phyloP scores from a whole-genome alignment of 441 rosid genomes.

The Eruca vesicaria region DNA sequence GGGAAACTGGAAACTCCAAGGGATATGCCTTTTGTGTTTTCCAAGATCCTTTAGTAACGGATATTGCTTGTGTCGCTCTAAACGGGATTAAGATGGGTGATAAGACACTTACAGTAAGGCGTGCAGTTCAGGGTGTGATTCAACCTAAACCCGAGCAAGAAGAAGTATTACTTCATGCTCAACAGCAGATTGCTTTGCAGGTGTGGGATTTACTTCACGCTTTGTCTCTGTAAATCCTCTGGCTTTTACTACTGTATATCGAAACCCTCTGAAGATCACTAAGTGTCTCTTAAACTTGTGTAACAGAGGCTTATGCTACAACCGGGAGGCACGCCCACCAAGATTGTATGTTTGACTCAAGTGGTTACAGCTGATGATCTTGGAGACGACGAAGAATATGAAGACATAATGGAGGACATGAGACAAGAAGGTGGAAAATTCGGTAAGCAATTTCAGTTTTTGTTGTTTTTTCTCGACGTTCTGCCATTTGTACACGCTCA shows the following conservation, averaged over 20 bases:
- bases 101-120: conserved; percentile 77
- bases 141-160: conserved; percentile 93
- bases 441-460: conserved; percentile 32
- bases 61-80: conserved; percentile 82
- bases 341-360: conserved; percentile 52
- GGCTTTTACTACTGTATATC: background rate
- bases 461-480: background rate
- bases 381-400: conserved; percentile 48
- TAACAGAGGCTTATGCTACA: conserved; percentile 32
- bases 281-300: background rate
- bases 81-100: conserved; percentile 94
- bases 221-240: background rate
- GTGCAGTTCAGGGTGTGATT: conserved; percentile 73
- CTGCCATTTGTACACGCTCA: background rate
- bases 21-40: conserved; percentile 86
- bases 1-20: conserved; percentile 86
- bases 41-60: conserved; percentile 80
- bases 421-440: conserved; percentile 48
- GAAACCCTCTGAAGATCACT: background rate
- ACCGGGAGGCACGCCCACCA: conserved; percentile 39
- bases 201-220: conserved; percentile 29
- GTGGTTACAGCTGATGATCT: conserved; percentile 52
- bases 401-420: conserved; percentile 55
- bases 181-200: conserved; percentile 91
- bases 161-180: conserved; percentile 71